Evolutionary conservation across 768 basidiomycete species (phyloP).

Genomic region (Tulasnella sp.): DNA sequence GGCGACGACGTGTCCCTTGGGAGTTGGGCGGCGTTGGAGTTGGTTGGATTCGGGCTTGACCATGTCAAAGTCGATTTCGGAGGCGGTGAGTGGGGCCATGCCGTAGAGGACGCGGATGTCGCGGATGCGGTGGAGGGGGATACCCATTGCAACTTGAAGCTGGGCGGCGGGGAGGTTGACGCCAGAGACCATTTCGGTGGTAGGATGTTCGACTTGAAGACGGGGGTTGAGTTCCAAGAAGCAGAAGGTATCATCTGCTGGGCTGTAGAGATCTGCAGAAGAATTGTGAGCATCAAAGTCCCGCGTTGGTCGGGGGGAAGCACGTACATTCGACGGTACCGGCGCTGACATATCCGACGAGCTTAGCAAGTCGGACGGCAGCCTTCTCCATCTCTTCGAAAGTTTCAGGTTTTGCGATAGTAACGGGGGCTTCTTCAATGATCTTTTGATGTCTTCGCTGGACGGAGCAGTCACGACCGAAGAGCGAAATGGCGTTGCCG

Average conservation of each 20-base stretch:
- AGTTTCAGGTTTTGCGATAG: conserved; percentile 85
- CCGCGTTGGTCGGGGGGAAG: conserved; percentile 24
- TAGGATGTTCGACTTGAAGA: conserved; percentile 99
- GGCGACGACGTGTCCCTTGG: conserved; percentile 98
- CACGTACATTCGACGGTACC: conserved; percentile 93
- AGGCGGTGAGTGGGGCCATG: conserved; percentile 79
- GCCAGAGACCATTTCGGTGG: conserved; percentile 99
- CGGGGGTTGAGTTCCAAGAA: conserved; percentile 99
- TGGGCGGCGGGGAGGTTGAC: conserved; percentile 98
- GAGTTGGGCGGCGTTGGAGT: conserved; percentile 89
- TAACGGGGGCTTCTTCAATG: conserved; percentile 98
- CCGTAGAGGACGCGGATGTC: conserved; percentile 96
- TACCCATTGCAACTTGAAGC: conserved; percentile 96
- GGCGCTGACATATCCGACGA: conserved; percentile 98
- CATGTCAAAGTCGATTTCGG: conserved; percentile 97
- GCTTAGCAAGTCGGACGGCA: conserved; percentile 96
- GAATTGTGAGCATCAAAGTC: neutral
- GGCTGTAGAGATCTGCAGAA: conserved; percentile 81
- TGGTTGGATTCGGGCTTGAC: conserved; percentile 78
- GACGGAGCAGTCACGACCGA: conserved; percentile 98
- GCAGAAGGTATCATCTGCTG: conserved; percentile 88
- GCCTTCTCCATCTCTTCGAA: conserved; percentile 99
- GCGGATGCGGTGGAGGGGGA: conserved; percentile 90
- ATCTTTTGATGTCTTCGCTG: conserved; percentile 99
- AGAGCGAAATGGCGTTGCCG: conserved; percentile 97